phyloP scores from a whole-genome alignment of 805 yeast species.

The Pichia gijzeniarum region DNA sequence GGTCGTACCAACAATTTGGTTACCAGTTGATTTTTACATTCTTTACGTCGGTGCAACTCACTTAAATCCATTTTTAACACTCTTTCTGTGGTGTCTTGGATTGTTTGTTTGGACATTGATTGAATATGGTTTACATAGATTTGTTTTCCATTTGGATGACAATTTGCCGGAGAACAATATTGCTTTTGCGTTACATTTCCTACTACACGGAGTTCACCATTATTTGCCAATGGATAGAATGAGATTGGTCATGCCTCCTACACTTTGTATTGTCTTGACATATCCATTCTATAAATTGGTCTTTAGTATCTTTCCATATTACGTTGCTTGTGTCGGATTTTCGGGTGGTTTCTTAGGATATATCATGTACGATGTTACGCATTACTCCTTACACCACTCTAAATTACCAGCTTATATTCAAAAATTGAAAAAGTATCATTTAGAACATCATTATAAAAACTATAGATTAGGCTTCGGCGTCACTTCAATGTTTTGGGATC shows the following conservation, averaged over 20 bases:
- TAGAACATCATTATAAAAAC: slow-evolving; percentile 97
- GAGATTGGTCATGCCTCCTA: slow-evolving; percentile 95
- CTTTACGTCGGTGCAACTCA: slow-evolving; percentile 52
- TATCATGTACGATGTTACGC: slow-evolving; percentile 87
- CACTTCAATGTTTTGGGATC: slow-evolving; percentile 91
- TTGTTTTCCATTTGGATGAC: slow-evolving; percentile 85
- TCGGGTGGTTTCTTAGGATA: slow-evolving; percentile 97
- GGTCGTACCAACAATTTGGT: slow-evolving; percentile 82
- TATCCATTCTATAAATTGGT: slow-evolving; percentile 78
- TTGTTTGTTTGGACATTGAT: slow-evolving; percentile 87
- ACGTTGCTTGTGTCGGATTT: slow-evolving; percentile 85
- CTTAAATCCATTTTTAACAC: slow-evolving; percentile 40
- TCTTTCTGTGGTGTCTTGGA: slow-evolving; percentile 69
- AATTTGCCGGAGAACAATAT: slow-evolving; percentile 74
- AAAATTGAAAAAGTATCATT: slow-evolving; percentile 78
- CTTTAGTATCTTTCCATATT: slow-evolving; percentile 68
- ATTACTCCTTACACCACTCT: slow-evolving; percentile 87
- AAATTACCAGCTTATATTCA: slow-evolving; percentile 72
- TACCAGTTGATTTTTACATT: slow-evolving; percentile 67
- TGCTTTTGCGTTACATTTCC: slow-evolving; percentile 77
- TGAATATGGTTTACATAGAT: slow-evolving; percentile 85
- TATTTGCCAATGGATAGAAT: slow-evolving; percentile 93
- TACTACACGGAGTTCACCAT: slow-evolving; percentile 94
- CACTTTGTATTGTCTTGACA: slow-evolving; percentile 65
- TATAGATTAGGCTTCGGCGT: slow-evolving; percentile 97